These are phyloP conservation scores for Raphanus sativus DNA, from an alignment of 345 rosid genomes.

Conservation along the genomic window DNA sequence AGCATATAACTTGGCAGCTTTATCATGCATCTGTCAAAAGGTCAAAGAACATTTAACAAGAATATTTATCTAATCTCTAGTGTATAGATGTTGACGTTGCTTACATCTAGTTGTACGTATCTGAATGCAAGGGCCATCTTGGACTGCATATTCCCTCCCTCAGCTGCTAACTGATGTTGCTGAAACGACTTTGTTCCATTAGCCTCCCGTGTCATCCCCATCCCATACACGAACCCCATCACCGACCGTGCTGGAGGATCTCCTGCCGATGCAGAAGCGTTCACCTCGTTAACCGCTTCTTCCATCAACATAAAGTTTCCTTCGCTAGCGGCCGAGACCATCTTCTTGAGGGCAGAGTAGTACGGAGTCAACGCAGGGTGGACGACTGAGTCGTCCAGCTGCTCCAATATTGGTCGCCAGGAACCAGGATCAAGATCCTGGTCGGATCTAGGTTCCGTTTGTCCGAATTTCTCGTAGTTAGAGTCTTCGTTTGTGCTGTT, in stretches of 20 bases:
- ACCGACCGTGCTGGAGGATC: conserved; percentile 71
- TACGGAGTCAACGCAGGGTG: conserved; percentile 43
- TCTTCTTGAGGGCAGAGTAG: conserved; percentile 56
- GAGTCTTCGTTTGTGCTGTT: conserved; percentile 28
- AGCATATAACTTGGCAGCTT: conserved; percentile 75
- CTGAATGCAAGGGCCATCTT: conserved; percentile 94
- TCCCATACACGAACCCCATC: conserved; percentile 63
- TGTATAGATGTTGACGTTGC: conserved; percentile 19
- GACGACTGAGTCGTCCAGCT: conserved; percentile 43
- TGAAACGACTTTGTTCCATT: conserved; percentile 63
- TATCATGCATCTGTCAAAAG: conserved; percentile 67
- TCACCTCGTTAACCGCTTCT: conserved; percentile 66
- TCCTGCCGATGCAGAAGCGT: conserved; percentile 53
- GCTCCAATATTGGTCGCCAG: conserved; percentile 86
- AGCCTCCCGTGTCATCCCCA: conserved; percentile 69
- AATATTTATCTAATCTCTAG: background rate
- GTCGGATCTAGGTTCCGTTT: conserved; percentile 58
- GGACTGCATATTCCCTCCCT: conserved; percentile 80
- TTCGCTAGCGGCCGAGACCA: conserved; percentile 49
- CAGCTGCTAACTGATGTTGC: conserved; percentile 70
- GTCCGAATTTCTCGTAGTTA: conserved; percentile 72
- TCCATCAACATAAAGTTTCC: conserved; percentile 66
- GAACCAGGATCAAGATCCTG: conserved; percentile 88
- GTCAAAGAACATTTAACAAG: background rate
- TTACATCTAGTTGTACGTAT: conserved; percentile 80